Conservation (phyloP, 2,329 filamentous ascomycete genomes). For the Cytospora paraplurivora region DNA sequence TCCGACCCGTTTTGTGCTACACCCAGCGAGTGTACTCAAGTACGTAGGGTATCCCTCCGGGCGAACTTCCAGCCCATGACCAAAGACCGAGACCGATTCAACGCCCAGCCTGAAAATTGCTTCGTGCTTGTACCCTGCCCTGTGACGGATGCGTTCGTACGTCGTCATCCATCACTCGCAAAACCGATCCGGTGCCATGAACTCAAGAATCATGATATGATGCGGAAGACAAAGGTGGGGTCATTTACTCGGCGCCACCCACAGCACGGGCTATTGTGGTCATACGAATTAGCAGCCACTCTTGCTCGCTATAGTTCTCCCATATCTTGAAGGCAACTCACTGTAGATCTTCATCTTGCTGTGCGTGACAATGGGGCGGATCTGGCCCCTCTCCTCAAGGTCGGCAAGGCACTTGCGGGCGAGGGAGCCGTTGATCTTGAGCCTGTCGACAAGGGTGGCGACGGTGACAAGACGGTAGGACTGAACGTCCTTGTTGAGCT, state of each 20-base stretch:
- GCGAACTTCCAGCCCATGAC: conserved; percentile 30
- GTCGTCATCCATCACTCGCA: conserved; percentile 25
- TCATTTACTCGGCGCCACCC: conserved; percentile 51
- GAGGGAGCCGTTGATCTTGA: conserved; percentile 99
- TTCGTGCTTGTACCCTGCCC: conserved; percentile 24
- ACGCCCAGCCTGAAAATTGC: conserved; percentile 31
- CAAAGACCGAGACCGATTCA: conserved; percentile 31
- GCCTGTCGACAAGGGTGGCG: conserved; percentile 95
- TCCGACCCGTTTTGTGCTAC: conserved; percentile 40
- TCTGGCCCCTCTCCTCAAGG: conserved; percentile 96
- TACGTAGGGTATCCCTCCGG: conserved; percentile 22
- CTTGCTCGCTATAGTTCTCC: neutral
- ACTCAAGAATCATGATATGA: conserved; percentile 32
- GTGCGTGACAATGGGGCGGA: conserved; percentile 97
- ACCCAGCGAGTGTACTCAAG: conserved; percentile 32
- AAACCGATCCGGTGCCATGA: conserved; percentile 24
- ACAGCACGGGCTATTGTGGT: conserved; percentile 58
- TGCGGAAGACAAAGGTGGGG: conserved; percentile 17
- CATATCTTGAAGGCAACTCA: conserved; percentile 43
- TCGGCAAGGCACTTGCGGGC: conserved; percentile 87
- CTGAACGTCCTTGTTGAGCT: conserved; percentile 99
- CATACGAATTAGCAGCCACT: conserved; percentile 35
- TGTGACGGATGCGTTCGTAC: conserved; percentile 18
- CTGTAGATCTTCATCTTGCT: conserved; percentile 99
- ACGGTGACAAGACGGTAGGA: conserved; percentile 99